Evolutionary conservation across 257 asterid genomes (phyloP).

Genomic region (Jacaranda copaia): DNA sequence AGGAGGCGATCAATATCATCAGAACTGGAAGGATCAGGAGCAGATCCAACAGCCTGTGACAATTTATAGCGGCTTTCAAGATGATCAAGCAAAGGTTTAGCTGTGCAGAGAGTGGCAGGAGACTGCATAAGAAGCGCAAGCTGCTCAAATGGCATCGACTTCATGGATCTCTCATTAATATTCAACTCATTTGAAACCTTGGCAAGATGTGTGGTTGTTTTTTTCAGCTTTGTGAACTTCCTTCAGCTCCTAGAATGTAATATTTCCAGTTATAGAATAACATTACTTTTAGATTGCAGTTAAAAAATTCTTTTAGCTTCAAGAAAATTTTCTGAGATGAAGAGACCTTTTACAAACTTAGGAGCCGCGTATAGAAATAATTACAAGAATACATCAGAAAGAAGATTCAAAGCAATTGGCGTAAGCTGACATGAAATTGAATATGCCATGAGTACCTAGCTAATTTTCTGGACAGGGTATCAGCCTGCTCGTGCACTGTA

Average conservation of each 20-base stretch:
- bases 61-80: constrained; percentile 57
- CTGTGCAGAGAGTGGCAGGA: constrained; percentile 48
- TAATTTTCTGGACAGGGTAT: constrained; percentile 56
- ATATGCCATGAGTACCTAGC: constrained; percentile 48
- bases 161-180: constrained; percentile 53
- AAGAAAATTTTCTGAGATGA: neutral
- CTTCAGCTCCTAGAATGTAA: constrained; percentile 61
- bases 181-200: constrained; percentile 50
- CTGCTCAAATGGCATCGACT: constrained; percentile 69
- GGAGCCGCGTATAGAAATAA: neutral
- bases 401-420: neutral
- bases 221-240: constrained; percentile 47
- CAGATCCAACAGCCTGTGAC: constrained; percentile 45
- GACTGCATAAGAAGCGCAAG: constrained; percentile 65
- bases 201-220: constrained; percentile 55
- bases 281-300: neutral
- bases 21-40: constrained; percentile 46
- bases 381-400: neutral
- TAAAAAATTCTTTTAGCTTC: neutral
- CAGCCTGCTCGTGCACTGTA: constrained; percentile 56
- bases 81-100: constrained; percentile 67
- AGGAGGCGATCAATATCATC: constrained; percentile 74
- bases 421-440: neutral
- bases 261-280: neutral
- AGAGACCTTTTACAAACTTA: neutral